Evolutionary conservation across 257 asterid species (phyloP).

Genomic region (Vinca minor): DNA sequence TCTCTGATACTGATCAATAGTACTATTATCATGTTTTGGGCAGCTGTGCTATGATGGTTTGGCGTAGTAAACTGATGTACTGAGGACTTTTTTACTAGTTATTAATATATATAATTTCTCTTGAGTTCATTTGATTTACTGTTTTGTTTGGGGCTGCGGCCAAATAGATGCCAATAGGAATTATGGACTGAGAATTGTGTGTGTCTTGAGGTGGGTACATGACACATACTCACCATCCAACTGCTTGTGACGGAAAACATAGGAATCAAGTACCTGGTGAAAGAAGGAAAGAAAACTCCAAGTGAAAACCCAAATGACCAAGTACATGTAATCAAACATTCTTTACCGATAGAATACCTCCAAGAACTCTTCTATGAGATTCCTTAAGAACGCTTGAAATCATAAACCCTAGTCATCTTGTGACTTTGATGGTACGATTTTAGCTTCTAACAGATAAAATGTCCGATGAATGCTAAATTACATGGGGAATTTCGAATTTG

Average conservation of each 20-base stretch:
- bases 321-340: not conserved
- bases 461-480: not conserved
- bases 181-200: no score
- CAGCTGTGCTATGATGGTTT: no score
- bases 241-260: conserved; percentile 44
- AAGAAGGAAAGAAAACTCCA: conserved; percentile 19
- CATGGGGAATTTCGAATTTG: not conserved
- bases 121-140: no score
- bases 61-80: no score
- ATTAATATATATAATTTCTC: no score
- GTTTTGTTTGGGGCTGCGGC: no score
- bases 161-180: no score
- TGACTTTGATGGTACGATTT: not conserved
- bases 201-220: no score
- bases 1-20: no score
- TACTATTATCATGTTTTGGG: no score
- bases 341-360: conserved; percentile 41
- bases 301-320: conserved; percentile 8
- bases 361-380: conserved; percentile 78
- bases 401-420: conserved; percentile 58
- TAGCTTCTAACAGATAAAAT: not conserved
- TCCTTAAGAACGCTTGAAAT: conserved; percentile 87
- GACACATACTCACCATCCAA: conserved; percentile 31
- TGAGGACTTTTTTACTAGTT: no score
- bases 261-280: conserved; percentile 69